Evolutionary conservation across 176 grass and related monocot genomes (phyloP), one percentile per base, ranked within the genome.

Genomic region (Saccharum officinarum): DNA sequence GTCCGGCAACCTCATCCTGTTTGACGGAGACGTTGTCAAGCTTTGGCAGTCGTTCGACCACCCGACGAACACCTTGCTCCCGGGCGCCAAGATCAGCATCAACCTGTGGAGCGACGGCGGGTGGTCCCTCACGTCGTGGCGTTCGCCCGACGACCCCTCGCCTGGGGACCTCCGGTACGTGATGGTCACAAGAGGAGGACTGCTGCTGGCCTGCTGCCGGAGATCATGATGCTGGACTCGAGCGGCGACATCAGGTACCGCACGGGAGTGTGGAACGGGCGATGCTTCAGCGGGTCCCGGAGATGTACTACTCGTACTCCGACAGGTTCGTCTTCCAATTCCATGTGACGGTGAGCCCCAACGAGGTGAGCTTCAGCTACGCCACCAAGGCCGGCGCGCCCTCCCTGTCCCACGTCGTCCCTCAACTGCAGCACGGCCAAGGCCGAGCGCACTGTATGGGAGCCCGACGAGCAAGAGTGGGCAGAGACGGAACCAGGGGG

Each of bases 281-380:
- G 49, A 0, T 36, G 74, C 9, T 87, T 93, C 71, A 90, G 84
- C 20, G 82, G 82, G 10, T 47, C 15, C 85, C 91, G 2, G 85
- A 87, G 84, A 87, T 57, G 80, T 23, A 20, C 22, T 79, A 33
- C 33, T 33, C 77, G 2, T 92, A 70, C 50, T 12, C 42, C 28
- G 1, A 71, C 49, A 66, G 13, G 42, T 81, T 82, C 10, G 40
- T 1, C n/a, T 79, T 74, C 31, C n/a, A n/a, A 17, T 79, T 74
- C 33, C 31, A 65, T 16, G 50, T 91, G 49, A 82, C 55, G 7
- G 11, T 50, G 5, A 84, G 37, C 50, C 42, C 7, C 65, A 72
- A 16, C 69, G 61, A 80, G 87, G 52, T 82, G 38, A 61, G 46
- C 28, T 92, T 57, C 18, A 60, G 79, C 12, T 23, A 25, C 60